Evolutionary conservation across 495 filamentous ascomycete species (phyloP), one percentile per base, ranked within the genome.

Genomic region (Aspergillus panamensis): DNA sequence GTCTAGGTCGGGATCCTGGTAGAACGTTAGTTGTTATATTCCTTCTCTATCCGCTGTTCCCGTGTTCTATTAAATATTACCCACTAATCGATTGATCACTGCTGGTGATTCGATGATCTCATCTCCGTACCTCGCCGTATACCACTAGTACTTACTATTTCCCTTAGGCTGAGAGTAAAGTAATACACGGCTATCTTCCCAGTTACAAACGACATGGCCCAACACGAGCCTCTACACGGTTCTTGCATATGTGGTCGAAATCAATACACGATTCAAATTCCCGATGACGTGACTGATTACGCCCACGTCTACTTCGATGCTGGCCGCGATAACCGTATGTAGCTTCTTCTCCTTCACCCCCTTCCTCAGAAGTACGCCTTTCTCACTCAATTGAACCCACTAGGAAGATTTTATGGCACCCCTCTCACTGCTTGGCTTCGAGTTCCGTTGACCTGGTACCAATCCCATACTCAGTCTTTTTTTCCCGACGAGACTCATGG

Each of bases 201-300:
- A 37, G 12, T n/a, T 6, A 32, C n/a, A 35, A 48, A 14, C 56
- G 73, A 67, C 6, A 85, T 83, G 81, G 70, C 64, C 67, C 52
- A 65, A 56, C 61, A 72, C 53, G 77, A 78, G 37, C 77, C 74
- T 20, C 81, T 96, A 25, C 81, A 78, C 52, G 91, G 92, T 55
- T 80, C 85, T 66, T 96, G 92, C 72, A 83, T 86, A 25, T 96
- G 92, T 70, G 90, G 91, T 40, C 85, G 92, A 30, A 96, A 93
- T 65, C 80, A 85, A 59, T 96, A 95, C 71, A 77, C 82, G 16
- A 83, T 96, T 56, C 70, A 80, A 29, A 77, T 91, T 30, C 90
- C 92, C 3, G 61, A 74, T 3, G 63, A 82, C 59, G 69, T 80
- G 40, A 69, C 71, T 13, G 72, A 83, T 32, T 69, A 77, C 44